Evolutionary conservation across 768 basidiomycete genomes (phyloP).

Genomic region (Cystofilobasidium macerans): DNA sequence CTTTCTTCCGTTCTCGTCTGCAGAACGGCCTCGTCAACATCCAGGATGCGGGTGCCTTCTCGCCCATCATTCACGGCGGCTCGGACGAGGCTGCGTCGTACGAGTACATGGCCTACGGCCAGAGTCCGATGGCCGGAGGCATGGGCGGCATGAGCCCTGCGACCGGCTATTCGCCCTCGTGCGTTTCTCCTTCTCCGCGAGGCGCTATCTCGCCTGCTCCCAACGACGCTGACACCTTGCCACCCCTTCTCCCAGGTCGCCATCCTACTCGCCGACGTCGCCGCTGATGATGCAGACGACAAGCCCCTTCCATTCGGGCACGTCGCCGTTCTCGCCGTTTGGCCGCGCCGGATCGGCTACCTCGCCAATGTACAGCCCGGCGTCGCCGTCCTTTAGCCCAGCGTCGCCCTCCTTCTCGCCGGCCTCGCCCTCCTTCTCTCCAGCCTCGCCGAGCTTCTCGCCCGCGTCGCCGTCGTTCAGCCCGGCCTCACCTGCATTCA

Average conservation of each 20-base stretch:
- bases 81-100: slow-evolving; percentile 39
- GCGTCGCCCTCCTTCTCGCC: slow-evolving; percentile 82
- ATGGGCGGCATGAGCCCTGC: slow-evolving; percentile 51
- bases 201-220: slow-evolving; percentile 17
- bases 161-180: slow-evolving; percentile 27
- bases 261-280: slow-evolving; percentile 43
- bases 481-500: not conserved
- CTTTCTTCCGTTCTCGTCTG: not conserved
- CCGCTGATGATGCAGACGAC: slow-evolving; percentile 76
- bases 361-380: slow-evolving; percentile 34
- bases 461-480: slow-evolving; percentile 22
- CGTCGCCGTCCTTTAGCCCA: slow-evolving; percentile 34
- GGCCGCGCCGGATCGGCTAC: slow-evolving; percentile 59
- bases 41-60: slow-evolving; percentile 78
- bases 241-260: slow-evolving; percentile 1
- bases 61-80: slow-evolving; percentile 62
- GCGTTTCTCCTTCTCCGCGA: too few relatives aligned
- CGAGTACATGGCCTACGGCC: slow-evolving; percentile 61
- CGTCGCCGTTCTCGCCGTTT: slow-evolving; percentile 79
- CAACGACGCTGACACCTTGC: slow-evolving; percentile 20
- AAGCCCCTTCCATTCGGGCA: slow-evolving; percentile 65
- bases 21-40: not conserved
- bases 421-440: slow-evolving; percentile 67
- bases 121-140: slow-evolving; percentile 57
- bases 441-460: slow-evolving; percentile 20